Evolutionary conservation across 805 yeast genomes (phyloP).

Genomic region (Hanseniaspora mollemarum): DNA sequence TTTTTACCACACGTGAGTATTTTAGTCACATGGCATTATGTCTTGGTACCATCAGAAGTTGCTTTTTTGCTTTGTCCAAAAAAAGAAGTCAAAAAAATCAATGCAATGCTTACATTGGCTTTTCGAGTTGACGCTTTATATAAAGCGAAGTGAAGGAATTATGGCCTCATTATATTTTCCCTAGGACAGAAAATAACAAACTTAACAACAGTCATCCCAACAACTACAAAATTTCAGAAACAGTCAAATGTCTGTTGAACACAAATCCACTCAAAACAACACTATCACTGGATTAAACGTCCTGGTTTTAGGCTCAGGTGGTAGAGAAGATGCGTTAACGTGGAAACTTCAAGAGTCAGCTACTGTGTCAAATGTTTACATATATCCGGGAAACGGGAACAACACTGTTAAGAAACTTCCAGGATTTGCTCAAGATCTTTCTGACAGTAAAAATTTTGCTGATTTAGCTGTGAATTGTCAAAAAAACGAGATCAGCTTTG

Average conservation of each 20-base stretch:
- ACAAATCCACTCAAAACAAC: not conserved
- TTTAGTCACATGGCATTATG: not conserved
- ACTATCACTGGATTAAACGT: conserved; percentile 39
- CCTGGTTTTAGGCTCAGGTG: conserved; percentile 91
- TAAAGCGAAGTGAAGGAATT: too few relatives aligned
- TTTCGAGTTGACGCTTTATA: too few relatives aligned
- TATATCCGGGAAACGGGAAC: conserved; percentile 98
- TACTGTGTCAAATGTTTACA: conserved; percentile 59
- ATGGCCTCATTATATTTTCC: too few relatives aligned
- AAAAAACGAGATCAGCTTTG: conserved; percentile 54
- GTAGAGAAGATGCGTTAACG: conserved; percentile 94
- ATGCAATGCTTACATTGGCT: not conserved
- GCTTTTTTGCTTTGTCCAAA: not conserved
- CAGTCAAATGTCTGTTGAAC: too few relatives aligned
- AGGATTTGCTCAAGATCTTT: conserved; percentile 38
- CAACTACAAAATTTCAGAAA: too few relatives aligned
- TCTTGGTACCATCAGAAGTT: not conserved
- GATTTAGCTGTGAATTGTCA: conserved; percentile 61
- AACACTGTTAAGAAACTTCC: conserved; percentile 38
- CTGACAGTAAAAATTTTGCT: conserved; percentile 60
- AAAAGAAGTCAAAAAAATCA: not conserved
- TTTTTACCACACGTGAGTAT: too few relatives aligned
- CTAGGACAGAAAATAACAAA: too few relatives aligned
- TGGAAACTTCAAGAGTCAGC: conserved; percentile 81
- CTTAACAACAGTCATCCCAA: too few relatives aligned